Conservation (phyloP, 305 asterid genomes). For the Fraxinus platypoda region DNA sequence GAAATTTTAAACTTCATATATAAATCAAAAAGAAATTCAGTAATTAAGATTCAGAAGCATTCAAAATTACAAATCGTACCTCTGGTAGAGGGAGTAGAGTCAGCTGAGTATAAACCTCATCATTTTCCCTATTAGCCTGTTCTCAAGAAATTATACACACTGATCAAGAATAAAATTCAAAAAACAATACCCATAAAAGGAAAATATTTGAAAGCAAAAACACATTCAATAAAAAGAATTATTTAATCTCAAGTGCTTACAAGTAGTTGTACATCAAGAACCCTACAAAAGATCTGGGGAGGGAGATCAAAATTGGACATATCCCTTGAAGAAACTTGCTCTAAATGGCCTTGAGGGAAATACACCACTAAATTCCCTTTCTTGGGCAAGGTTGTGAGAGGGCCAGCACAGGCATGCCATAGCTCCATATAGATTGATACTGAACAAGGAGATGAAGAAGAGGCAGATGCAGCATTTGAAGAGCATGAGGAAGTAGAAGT, state of each 20-base stretch:
- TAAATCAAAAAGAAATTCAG: slow-evolving; percentile 10
- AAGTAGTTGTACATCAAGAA: slow-evolving; percentile 78
- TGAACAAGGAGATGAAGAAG: slow-evolving; percentile 27
- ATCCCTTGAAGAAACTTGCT: slow-evolving; percentile 68
- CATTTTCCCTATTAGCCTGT: slow-evolving; percentile 96
- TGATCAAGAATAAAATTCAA: neutral
- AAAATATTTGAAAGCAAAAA: neutral
- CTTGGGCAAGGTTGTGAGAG: slow-evolving; percentile 72
- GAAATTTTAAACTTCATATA: neutral
- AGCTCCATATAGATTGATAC: slow-evolving; percentile 71
- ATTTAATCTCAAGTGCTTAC: slow-evolving; percentile 38
- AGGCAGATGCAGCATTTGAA: slow-evolving; percentile 56
- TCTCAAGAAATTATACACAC: slow-evolving; percentile 16
- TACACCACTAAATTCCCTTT: slow-evolving; percentile 83
- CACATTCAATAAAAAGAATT: neutral
- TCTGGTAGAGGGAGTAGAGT: slow-evolving; percentile 74
- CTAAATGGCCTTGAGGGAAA: slow-evolving; percentile 92
- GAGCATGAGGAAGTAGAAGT: slow-evolving; percentile 66
- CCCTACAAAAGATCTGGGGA: slow-evolving; percentile 87
- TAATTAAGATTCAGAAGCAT: neutral
- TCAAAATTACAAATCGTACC: slow-evolving; percentile 41
- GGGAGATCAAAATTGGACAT: slow-evolving; percentile 73
- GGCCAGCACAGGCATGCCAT: slow-evolving; percentile 98
- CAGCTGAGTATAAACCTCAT: slow-evolving; percentile 91
- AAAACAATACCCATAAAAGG: neutral